phyloP scores from a whole-genome alignment of 176 grass and related monocot genomes.

The Carex myosuroides region DNA sequence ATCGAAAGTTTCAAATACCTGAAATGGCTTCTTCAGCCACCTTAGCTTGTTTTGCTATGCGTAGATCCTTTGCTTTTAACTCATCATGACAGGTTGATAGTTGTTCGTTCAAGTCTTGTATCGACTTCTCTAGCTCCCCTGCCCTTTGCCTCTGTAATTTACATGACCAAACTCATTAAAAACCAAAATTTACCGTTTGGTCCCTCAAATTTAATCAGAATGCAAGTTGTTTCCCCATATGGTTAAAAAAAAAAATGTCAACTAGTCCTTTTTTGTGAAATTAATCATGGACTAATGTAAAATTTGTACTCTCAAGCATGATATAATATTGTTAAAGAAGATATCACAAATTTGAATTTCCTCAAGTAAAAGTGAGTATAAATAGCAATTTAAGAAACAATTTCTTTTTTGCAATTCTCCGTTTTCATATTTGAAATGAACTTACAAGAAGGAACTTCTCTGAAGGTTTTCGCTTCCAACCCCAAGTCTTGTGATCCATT shows the following conservation, averaged over 20 bases:
- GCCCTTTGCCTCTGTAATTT: conserved; percentile 57
- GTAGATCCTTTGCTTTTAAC: conserved; percentile 57
- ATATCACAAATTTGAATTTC: conserved; percentile 12
- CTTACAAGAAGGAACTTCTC: conserved; percentile 39
- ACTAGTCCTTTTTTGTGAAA: background rate
- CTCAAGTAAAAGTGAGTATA: background rate
- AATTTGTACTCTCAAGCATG: background rate
- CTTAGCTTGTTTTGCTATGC: conserved; percentile 70
- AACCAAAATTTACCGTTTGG: background rate
- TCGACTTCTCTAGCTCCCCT: conserved; percentile 53
- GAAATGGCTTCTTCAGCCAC: conserved; percentile 95
- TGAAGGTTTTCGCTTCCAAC: conserved; percentile 79
- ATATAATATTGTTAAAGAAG: background rate
- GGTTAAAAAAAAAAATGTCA: background rate
- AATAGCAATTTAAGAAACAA: background rate
- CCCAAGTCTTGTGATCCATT: conserved; percentile 93
- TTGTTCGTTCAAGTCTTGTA: conserved; percentile 57
- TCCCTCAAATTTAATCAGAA: background rate
- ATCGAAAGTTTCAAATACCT: conserved; percentile 37
- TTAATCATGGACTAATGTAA: background rate
- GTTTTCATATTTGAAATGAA: conserved; percentile 19
- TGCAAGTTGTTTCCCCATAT: background rate
- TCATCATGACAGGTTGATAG: conserved; percentile 55
- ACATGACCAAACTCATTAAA: background rate
- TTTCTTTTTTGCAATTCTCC: conserved; percentile 26